Percentiles rank a stretch among this genome's conserved stretches.
Evolutionary conservation across 768 basidiomycete genomes (phyloP).

Genomic region (Pleurotus pulmonarius): DNA sequence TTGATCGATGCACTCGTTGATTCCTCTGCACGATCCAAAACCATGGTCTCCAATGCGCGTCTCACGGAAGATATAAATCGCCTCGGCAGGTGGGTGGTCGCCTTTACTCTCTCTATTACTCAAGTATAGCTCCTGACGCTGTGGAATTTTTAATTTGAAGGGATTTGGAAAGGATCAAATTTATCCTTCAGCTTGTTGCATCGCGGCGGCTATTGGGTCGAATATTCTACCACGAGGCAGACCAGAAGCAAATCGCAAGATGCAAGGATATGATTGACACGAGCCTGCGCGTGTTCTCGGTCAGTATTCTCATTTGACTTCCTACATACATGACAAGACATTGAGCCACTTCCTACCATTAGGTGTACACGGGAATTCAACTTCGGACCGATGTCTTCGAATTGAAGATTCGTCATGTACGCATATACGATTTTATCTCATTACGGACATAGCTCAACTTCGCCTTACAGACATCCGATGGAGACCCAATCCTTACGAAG

Average conservation of each 20-base stretch:
- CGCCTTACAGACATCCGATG: not conserved
- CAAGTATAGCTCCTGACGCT: not conserved
- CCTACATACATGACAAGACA: not conserved
- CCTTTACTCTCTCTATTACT: too few relatives aligned
- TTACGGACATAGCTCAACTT: not conserved
- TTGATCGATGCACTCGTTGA: conserved; percentile 5
- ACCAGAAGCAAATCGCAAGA: conserved; percentile 5
- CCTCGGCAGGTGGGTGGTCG: not conserved
- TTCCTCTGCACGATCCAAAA: conserved; percentile 2
- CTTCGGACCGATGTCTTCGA: conserved; percentile 3
- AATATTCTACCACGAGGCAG: conserved; percentile 5
- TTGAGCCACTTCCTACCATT: not conserved
- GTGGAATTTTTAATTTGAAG: not conserved
- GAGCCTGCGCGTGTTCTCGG: conserved; percentile 5
- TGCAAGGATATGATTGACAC: conserved; percentile 8
- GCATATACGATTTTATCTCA: not conserved
- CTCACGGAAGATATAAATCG: conserved; percentile 1
- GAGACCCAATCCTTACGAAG: conserved; percentile 5
- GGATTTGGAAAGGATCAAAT: conserved; percentile 3
- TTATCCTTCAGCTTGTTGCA: conserved; percentile 1
- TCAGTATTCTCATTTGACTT: not conserved
- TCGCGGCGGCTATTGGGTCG: not conserved
- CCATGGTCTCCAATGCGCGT: not conserved
- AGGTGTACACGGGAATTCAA: conserved; percentile 6
- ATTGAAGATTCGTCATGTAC: conserved; percentile 1